Conservation (phyloP, 768 basidiomycete genomes). For the Leccinum uliginosum region DNA sequence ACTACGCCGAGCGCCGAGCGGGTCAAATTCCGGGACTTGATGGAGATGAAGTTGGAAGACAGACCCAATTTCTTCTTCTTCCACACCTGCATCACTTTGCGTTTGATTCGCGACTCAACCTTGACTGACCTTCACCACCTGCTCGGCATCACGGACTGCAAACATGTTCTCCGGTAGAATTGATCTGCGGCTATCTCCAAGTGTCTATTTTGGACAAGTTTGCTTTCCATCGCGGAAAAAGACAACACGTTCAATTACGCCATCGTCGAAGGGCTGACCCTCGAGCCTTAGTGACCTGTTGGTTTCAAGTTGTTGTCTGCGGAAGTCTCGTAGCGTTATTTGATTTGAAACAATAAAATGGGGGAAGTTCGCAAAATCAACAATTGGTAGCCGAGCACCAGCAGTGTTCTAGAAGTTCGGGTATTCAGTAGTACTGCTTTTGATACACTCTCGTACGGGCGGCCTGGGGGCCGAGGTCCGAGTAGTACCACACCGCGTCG, state of each 20-base stretch:
- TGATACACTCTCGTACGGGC: constrained; percentile 6
- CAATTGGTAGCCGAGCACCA: constrained; percentile 69
- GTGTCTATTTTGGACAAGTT: constrained; percentile 37
- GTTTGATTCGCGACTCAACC: constrained; percentile 46
- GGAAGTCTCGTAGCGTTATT: constrained; percentile 6
- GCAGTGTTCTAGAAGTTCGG: constrained; percentile 57
- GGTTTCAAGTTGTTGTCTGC: constrained; percentile 69
- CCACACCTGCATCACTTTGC: constrained; percentile 52
- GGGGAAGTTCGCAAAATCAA: constrained; percentile 51
- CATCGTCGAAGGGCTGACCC: constrained; percentile 57
- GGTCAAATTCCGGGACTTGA: constrained; percentile 2
- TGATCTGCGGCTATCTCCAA: constrained; percentile 50
- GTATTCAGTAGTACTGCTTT: constrained; percentile 9
- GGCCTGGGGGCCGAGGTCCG: constrained; percentile 3
- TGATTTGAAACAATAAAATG: constrained; percentile 12
- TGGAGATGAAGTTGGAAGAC: constrained; percentile 2
- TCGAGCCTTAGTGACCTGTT: constrained; percentile 66
- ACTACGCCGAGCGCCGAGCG: constrained; percentile 32
- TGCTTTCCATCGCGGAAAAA: constrained; percentile 51
- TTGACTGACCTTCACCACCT: constrained; percentile 37
- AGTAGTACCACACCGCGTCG: constrained; percentile 3
- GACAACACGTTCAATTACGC: constrained; percentile 46
- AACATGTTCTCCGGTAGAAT: constrained; percentile 35
- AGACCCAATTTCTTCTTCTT: constrained; percentile 44
- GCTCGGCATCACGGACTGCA: constrained; percentile 43